phyloP scores from a whole-genome alignment of 805 yeast species.

The Saccharomycopsis olivae region DNA sequence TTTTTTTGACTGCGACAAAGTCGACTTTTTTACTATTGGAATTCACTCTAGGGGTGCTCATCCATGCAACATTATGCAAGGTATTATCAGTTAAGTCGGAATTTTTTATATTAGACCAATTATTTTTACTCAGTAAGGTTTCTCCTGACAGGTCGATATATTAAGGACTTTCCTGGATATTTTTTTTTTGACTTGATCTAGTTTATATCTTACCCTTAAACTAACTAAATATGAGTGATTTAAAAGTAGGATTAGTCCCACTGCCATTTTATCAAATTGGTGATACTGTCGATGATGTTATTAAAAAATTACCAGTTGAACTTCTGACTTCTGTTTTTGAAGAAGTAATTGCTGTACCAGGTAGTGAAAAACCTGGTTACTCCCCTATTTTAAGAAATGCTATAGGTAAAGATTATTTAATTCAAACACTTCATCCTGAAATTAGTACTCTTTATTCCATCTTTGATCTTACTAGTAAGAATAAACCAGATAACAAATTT shows the following conservation, averaged over 20 bases:
- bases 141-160: too few species aligned
- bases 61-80: too few species aligned
- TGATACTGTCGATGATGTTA: slow-evolving; percentile 4
- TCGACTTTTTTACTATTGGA: too few species aligned
- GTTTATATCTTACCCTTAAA: too few species aligned
- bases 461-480: slow-evolving; percentile 23
- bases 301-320: background rate
- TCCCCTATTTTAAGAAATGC: slow-evolving; percentile 43
- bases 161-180: too few species aligned
- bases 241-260: background rate
- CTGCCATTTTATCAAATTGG: slow-evolving; percentile 5
- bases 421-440: slow-evolving; percentile 25
- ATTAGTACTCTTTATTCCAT: slow-evolving; percentile 26
- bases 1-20: too few species aligned
- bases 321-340: slow-evolving; percentile 8
- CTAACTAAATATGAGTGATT: too few species aligned
- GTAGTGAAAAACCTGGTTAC: slow-evolving; percentile 32
- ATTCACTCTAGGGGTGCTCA: too few species aligned
- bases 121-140: too few species aligned
- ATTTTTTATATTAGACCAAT: too few species aligned
- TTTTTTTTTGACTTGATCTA: too few species aligned
- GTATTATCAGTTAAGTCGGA: too few species aligned
- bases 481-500: slow-evolving; percentile 21
- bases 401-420: slow-evolving; percentile 22
- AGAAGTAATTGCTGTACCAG: slow-evolving; percentile 15